phyloP scores from a whole-genome alignment of 2,329 filamentous ascomycete species.

The Huntiella decipiens region DNA sequence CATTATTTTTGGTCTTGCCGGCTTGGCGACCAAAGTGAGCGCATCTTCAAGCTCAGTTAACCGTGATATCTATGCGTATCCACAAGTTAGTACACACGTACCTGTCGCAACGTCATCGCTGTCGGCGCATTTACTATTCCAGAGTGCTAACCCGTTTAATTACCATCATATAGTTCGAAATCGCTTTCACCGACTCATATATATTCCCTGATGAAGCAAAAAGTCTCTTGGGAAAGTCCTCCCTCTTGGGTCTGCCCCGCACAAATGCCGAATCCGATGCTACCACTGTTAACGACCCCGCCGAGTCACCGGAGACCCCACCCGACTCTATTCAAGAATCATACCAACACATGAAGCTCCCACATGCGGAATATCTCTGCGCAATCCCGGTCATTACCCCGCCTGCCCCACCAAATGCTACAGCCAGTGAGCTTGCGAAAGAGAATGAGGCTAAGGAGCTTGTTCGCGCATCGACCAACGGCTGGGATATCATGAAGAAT shows the following conservation, averaged over 20 bases:
- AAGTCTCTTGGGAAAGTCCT: slow-evolving; percentile 30
- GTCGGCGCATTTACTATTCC: not conserved
- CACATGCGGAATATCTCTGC: slow-evolving; percentile 61
- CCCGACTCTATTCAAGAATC: slow-evolving; percentile 15
- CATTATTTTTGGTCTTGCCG: too few relatives aligned
- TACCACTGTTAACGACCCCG: slow-evolving; percentile 19
- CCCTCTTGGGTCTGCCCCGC: slow-evolving; percentile 7
- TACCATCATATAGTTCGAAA: slow-evolving; percentile 44
- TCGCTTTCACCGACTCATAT: slow-evolving; percentile 55
- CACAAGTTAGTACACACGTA: slow-evolving; percentile 42
- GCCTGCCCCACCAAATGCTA: slow-evolving; percentile 38
- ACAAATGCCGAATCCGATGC: slow-evolving; percentile 17
- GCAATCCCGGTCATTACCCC: slow-evolving; percentile 54
- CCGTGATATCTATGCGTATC: slow-evolving; percentile 72
- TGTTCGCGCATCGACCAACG: slow-evolving; percentile 53
- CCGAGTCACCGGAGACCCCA: slow-evolving; percentile 3
- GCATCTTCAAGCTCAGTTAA: slow-evolving; percentile 27
- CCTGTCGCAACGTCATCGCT: not conserved
- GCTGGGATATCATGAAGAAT: slow-evolving; percentile 60
- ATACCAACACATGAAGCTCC: slow-evolving; percentile 59
- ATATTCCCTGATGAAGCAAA: slow-evolving; percentile 53
- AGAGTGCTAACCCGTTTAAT: not conserved
- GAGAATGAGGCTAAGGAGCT: slow-evolving; percentile 68
- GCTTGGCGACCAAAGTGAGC: too few relatives aligned
- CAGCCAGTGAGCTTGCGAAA: slow-evolving; percentile 45